These are phyloP conservation scores for Trichoderma virens DNA, from an alignment of 495 filamentous ascomycete species.

Conservation along the genomic window DNA sequence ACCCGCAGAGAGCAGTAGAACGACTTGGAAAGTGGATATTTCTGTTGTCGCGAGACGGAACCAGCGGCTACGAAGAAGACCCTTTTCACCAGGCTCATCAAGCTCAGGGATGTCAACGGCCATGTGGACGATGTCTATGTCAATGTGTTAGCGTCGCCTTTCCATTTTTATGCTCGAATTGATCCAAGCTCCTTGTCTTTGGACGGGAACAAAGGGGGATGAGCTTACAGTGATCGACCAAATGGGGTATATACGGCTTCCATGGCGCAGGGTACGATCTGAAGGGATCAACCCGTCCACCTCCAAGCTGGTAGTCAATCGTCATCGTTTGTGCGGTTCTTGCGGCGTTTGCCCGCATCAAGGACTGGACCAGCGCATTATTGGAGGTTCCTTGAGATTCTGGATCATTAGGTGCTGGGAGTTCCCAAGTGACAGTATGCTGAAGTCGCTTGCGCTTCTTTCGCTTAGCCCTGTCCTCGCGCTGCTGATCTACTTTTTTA, in stretches of 20 bases:
- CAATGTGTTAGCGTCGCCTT: background rate
- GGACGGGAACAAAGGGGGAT: background rate
- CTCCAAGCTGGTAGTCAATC: conserved; percentile 18
- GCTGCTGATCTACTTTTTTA: background rate
- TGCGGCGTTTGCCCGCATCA: background rate
- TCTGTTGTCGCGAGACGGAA: conserved; percentile 39
- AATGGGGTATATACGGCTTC: conserved; percentile 22
- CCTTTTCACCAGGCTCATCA: conserved; percentile 26
- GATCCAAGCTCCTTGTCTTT: too few species aligned
- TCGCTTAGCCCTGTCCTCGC: background rate
- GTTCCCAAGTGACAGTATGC: background rate
- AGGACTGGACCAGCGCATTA: background rate
- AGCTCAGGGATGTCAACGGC: conserved; percentile 41
- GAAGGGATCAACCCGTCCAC: conserved; percentile 34
- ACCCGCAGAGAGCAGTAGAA: conserved; percentile 35
- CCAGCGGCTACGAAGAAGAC: conserved; percentile 36
- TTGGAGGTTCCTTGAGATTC: background rate
- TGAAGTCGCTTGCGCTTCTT: background rate
- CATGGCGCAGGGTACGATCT: conserved; percentile 26
- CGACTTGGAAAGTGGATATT: conserved; percentile 33
- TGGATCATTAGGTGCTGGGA: background rate
- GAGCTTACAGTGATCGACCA: conserved; percentile 35
- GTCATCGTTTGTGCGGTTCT: background rate
- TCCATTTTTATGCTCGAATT: background rate
- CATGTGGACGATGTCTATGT: conserved; percentile 34